Percentiles rank a stretch among this genome's conserved stretches.
These are phyloP conservation scores for Crithidia brevicula DNA, from an alignment of 208 protist genomes.

Conservation along the genomic window DNA sequence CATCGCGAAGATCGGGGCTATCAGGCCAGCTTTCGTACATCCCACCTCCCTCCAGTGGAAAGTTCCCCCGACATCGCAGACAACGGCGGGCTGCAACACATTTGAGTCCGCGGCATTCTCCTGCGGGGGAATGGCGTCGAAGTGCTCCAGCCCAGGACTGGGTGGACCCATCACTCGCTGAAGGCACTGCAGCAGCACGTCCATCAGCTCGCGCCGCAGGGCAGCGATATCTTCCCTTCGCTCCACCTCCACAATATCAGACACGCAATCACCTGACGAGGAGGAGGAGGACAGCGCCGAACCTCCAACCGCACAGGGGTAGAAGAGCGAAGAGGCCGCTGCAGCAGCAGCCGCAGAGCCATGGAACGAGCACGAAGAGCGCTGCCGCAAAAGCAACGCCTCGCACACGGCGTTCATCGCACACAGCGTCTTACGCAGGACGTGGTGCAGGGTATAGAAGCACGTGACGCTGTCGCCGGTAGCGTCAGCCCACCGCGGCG, in stretches of 20 bases:
- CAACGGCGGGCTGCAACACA: constrained; percentile 17
- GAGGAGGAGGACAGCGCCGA: neutral
- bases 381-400: neutral
- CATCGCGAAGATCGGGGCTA: constrained; percentile 27
- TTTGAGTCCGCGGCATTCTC: too few relatives aligned
- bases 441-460: constrained; percentile 26
- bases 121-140: too few relatives aligned
- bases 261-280: neutral
- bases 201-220: constrained; percentile 16
- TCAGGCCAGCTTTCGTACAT: constrained; percentile 29
- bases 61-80: constrained; percentile 12
- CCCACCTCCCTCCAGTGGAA: constrained; percentile 10
- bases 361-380: too few relatives aligned
- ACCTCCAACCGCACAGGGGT: neutral
- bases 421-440: constrained; percentile 35
- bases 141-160: too few relatives aligned
- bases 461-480: constrained; percentile 8
- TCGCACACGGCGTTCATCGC: constrained; percentile 21
- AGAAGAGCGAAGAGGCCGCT: neutral
- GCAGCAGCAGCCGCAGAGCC: too few relatives aligned
- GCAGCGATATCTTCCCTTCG: neutral
- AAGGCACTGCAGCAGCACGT: constrained; percentile 24
- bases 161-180: constrained; percentile 13
- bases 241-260: neutral
- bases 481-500: neutral